Evolutionary conservation across 2,329 filamentous ascomycete genomes (phyloP).

Genomic region (Huntiella abstrusa): DNA sequence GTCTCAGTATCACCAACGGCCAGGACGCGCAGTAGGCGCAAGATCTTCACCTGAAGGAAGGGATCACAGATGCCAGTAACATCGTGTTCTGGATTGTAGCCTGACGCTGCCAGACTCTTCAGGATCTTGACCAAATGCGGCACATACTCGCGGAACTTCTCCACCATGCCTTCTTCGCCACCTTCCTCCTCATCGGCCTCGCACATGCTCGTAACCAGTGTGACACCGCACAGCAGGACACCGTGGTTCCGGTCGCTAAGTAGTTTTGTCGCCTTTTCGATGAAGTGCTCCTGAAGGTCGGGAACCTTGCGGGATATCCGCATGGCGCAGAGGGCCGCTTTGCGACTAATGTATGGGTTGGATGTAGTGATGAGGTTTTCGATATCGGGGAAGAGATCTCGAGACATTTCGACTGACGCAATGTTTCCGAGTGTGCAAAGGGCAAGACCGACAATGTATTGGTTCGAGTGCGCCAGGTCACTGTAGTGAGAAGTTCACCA

Average conservation of each 20-base stretch:
- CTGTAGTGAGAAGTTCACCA: conserved; percentile 26
- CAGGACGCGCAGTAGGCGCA: conserved; percentile 68
- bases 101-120: conserved; percentile 82
- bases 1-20: conserved; percentile 71
- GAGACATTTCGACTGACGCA: conserved; percentile 92
- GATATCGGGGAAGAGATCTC: conserved; percentile 91
- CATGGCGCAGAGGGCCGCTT: conserved; percentile 98
- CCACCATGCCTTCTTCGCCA: conserved; percentile 73
- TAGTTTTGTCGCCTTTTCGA: conserved; percentile 79
- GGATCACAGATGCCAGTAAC: conserved; percentile 96
- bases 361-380: conserved; percentile 79
- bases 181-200: conserved; percentile 87
- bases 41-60: conserved; percentile 91
- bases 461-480: conserved; percentile 90
- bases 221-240: conserved; percentile 80
- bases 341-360: conserved; percentile 95
- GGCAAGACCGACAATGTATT: conserved; percentile 93
- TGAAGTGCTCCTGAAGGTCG: conserved; percentile 88
- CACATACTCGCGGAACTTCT: conserved; percentile 78
- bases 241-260: conserved; percentile 90
- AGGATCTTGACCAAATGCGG: conserved; percentile 72
- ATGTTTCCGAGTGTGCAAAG: conserved; percentile 96
- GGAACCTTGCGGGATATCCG: conserved; percentile 95
- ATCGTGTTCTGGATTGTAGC: conserved; percentile 94
- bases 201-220: conserved; percentile 77